phyloP scores from a whole-genome alignment of 371 early-diverging fungal genomes.

The Mucor piriformis region DNA sequence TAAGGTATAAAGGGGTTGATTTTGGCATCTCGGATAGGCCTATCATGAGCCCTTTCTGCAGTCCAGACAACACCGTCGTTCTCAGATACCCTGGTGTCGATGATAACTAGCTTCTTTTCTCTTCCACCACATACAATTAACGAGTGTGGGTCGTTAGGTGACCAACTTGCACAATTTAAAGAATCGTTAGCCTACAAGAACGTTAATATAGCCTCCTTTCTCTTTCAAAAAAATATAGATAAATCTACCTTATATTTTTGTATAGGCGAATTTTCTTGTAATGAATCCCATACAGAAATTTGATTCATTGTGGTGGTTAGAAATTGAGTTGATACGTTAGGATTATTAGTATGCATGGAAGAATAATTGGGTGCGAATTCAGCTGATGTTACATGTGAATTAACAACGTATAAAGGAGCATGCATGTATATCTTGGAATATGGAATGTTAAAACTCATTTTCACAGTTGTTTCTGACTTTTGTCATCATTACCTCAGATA shows the following conservation, averaged over 20 bases:
- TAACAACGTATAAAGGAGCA: constrained; percentile 16
- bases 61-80: constrained; percentile 26
- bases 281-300: constrained; percentile 35
- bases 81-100: constrained; percentile 26
- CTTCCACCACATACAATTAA: constrained; percentile 35
- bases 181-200: background rate
- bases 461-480: no score
- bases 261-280: constrained; percentile 21
- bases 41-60: constrained; percentile 34
- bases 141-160: constrained; percentile 35
- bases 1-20: constrained; percentile 82
- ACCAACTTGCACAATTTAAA: constrained; percentile 39
- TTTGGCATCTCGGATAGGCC: constrained; percentile 57
- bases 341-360: background rate
- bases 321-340: constrained; percentile 4
- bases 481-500: background rate
- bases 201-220: no score
- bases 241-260: background rate
- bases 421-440: background rate
- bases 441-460: no score
- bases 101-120: constrained; percentile 22
- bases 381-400: constrained; percentile 28
- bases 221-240: background rate
- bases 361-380: constrained; percentile 24
- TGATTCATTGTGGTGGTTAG: constrained; percentile 18